Percentiles rank a stretch among this genome's conserved stretches.
Evolutionary conservation across 768 basidiomycete genomes (phyloP).

Genomic region (Leccinum uliginosum): DNA sequence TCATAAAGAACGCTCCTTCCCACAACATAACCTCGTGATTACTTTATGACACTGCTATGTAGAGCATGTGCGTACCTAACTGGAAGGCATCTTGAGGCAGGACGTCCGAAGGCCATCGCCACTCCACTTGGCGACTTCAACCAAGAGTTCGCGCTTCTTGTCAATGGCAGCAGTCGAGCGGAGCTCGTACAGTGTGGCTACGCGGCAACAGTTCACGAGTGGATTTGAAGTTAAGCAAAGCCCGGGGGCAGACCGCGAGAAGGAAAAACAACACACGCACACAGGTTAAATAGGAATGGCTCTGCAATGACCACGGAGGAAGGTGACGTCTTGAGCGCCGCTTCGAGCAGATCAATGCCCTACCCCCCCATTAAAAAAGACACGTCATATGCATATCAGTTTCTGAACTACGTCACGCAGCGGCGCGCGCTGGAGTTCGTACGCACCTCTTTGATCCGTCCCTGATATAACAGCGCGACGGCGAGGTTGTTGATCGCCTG

Average conservation of each 20-base stretch:
- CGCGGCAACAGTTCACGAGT: background rate
- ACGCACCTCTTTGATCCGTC: conserved; percentile 63
- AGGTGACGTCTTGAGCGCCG: conserved; percentile 58
- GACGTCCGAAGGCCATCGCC: conserved; percentile 76
- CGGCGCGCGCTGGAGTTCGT: background rate
- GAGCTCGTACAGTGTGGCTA: conserved; percentile 78
- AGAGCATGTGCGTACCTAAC: conserved; percentile 23
- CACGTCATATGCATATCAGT: background rate
- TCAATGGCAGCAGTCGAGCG: conserved; percentile 67
- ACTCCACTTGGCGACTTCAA: conserved; percentile 82
- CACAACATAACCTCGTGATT: conserved; percentile 4
- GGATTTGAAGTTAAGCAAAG: background rate
- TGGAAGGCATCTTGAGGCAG: conserved; percentile 76
- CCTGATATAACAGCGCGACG: conserved; percentile 66
- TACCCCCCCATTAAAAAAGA: conserved; percentile 21
- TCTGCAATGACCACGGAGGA: conserved; percentile 71
- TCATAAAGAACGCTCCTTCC: background rate
- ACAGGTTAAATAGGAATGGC: conserved; percentile 81
- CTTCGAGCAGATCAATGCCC: conserved; percentile 70
- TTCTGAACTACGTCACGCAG: background rate
- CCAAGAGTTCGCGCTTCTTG: conserved; percentile 69
- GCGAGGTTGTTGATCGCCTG: conserved; percentile 77
- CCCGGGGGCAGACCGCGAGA: background rate
- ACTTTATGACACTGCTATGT: conserved; percentile 7
- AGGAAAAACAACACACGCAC: conserved; percentile 41